phyloP scores from a whole-genome alignment of 2,329 filamentous ascomycete genomes.

The Diplodia intermedia region DNA sequence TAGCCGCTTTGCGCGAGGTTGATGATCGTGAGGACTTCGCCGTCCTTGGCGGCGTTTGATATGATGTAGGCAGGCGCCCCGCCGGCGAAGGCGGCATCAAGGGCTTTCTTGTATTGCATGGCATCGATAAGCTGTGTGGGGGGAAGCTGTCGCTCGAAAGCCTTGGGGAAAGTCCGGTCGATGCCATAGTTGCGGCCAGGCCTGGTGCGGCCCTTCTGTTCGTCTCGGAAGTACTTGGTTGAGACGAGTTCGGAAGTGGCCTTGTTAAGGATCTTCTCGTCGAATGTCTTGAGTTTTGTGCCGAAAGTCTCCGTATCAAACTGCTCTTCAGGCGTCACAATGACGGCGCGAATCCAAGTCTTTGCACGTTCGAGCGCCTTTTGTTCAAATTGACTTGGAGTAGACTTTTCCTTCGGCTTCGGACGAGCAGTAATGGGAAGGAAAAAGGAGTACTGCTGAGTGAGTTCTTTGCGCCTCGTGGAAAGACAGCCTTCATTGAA shows the following conservation, averaged over 20 bases:
- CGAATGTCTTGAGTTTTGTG: constrained; percentile 48
- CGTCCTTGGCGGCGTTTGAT: constrained; percentile 66
- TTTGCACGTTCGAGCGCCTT: constrained; percentile 15
- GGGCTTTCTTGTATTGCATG: constrained; percentile 63
- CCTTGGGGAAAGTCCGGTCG: constrained; percentile 63
- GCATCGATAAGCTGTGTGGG: constrained; percentile 56
- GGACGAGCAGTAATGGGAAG: constrained; percentile 40
- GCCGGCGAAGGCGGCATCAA: constrained; percentile 62
- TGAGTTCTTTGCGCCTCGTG: constrained; percentile 51
- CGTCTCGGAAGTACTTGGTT: constrained; percentile 64
- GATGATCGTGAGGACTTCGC: constrained; percentile 69
- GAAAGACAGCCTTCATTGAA: constrained; percentile 48
- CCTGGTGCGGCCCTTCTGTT: constrained; percentile 64
- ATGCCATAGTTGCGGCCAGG: constrained; percentile 69
- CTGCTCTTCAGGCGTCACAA: constrained; percentile 49
- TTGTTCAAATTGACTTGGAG: not conserved
- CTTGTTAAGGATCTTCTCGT: constrained; percentile 46
- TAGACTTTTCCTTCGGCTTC: not conserved
- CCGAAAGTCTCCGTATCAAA: constrained; percentile 52
- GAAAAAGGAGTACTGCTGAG: constrained; percentile 32
- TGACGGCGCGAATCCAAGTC: constrained; percentile 54
- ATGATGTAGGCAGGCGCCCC: constrained; percentile 45
- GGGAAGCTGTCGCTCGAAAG: constrained; percentile 58
- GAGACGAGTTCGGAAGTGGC: constrained; percentile 63
- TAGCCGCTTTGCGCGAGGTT: constrained; percentile 68